Base-by-base conservation (phyloP, 768 basidiomycete genomes). In the Russula olivacea region DNA sequence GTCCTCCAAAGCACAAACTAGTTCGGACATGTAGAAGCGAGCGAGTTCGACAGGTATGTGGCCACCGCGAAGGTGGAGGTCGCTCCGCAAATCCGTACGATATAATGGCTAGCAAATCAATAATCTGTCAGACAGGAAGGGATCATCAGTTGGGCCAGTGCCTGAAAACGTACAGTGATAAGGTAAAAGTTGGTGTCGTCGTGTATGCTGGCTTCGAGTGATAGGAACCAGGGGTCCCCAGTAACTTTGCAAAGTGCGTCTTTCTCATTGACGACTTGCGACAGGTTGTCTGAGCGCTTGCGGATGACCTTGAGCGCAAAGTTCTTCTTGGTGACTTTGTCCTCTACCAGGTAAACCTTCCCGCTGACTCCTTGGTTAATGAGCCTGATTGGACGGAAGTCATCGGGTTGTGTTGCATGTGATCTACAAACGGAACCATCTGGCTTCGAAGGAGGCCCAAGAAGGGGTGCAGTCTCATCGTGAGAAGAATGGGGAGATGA, bases 1-100 rank as follows among this genome's bases (percentile, higher is more conserved):
- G 63, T 77, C 79, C 32, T 64, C 64, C 17, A 70, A 54, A n/a
- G 68, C 67, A 23, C 60, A 55, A 12, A 69, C 36, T 19, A 66
- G 30, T 23, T 67, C 66, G 28, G 66, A 60, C 25, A 48, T 54
- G 49, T 66, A 67, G 49, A 66, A 61, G n/a, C 66, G 66, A 34
- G 66, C 58, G 32, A 57, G 66, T 14, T 52, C 1, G 30, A 55
- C 36, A 1, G 64, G 51, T 14, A 66, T 50, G 34, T 58, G 65
- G 41, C 65, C 61, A 30, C 57, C 60, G 32, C 56, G 60, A 38
- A 40, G 56, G 56, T 58, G 57, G 34, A 67, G 66, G 21, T 67
- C 66, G 28, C 45, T 38, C 34, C 61, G 64, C 45, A 67, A 38
- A 50, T 66, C 65, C 23, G 52, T 61, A 17, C 48, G 64, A 40